phyloP scores from a whole-genome alignment of 352 stramenopile species.

The Phytophthora lateralis region DNA sequence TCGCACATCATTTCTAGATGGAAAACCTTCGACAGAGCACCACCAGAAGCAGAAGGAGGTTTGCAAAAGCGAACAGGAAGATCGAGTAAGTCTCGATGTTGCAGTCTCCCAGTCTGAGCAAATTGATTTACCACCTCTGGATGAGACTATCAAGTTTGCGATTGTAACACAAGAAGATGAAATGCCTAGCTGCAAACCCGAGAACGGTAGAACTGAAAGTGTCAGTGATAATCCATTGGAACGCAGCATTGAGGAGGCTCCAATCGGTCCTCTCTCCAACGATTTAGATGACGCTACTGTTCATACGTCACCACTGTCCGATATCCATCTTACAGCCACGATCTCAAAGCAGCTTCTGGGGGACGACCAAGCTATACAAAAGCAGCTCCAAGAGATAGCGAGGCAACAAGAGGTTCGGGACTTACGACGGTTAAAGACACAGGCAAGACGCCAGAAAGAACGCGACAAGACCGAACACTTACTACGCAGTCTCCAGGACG shows the following conservation, averaged over 20 bases:
- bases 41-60: neutral
- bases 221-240: neutral
- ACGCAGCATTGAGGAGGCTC: neutral
- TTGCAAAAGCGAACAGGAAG: neutral
- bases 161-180: neutral
- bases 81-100: neutral
- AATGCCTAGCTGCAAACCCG: neutral
- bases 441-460: constrained; percentile 19
- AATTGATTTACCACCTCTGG: neutral
- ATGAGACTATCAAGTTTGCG: neutral
- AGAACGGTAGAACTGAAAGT: neutral
- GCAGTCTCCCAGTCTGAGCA: neutral
- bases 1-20: constrained; percentile 24
- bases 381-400: constrained; percentile 15
- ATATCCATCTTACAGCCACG: neutral
- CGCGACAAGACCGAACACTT: constrained; percentile 14
- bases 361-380: constrained; percentile 1
- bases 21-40: neutral
- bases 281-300: neutral
- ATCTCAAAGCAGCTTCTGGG: neutral
- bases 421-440: constrained; percentile 17
- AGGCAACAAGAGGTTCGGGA: constrained; percentile 29
- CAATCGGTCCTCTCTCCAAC: neutral
- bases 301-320: neutral
- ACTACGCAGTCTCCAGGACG: constrained; percentile 25